phyloP scores from a whole-genome alignment of 192 early-diverging fungal species.

The Coemansia sp. region DNA sequence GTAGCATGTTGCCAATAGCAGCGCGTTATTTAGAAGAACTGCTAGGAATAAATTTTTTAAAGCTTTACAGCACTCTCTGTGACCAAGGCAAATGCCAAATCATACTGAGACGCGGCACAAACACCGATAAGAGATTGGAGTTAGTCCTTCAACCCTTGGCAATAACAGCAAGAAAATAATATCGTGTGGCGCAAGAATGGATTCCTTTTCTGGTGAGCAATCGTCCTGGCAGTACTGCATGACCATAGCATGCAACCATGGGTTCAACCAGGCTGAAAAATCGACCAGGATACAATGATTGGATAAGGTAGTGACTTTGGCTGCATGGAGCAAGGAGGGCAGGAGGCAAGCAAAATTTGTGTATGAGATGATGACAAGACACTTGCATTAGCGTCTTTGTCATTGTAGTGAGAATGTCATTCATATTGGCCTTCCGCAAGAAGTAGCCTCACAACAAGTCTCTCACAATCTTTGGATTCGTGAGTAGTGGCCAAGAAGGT shows the following conservation, averaged over 20 bases:
- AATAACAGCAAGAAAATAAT: constrained; percentile 79
- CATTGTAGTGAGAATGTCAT: constrained; percentile 13
- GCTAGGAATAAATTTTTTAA: constrained; percentile 67
- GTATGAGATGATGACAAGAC: constrained; percentile 40
- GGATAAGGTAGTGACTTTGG: constrained; percentile 86
- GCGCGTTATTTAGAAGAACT: neutral
- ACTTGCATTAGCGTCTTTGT: neutral
- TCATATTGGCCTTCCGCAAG: constrained; percentile 70
- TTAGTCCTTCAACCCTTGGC: constrained; percentile 83
- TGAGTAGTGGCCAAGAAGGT: constrained; percentile 80
- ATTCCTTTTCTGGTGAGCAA: constrained; percentile 62
- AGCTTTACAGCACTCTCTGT: constrained; percentile 63
- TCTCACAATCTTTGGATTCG: constrained; percentile 48
- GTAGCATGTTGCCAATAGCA: neutral
- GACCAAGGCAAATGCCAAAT: constrained; percentile 64
- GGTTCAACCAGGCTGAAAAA: constrained; percentile 89
- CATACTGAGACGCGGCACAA: constrained; percentile 53
- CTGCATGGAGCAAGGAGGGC: constrained; percentile 83
- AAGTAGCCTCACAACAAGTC: constrained; percentile 75
- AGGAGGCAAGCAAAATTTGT: constrained; percentile 83
- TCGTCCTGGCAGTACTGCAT: constrained; percentile 73
- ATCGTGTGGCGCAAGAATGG: constrained; percentile 69
- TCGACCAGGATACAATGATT: constrained; percentile 80
- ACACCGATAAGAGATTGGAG: constrained; percentile 70
- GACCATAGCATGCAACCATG: constrained; percentile 82